Base-by-base conservation (phyloP, 805 yeast species). In the Saccharomyces cerevisiae region DNA sequence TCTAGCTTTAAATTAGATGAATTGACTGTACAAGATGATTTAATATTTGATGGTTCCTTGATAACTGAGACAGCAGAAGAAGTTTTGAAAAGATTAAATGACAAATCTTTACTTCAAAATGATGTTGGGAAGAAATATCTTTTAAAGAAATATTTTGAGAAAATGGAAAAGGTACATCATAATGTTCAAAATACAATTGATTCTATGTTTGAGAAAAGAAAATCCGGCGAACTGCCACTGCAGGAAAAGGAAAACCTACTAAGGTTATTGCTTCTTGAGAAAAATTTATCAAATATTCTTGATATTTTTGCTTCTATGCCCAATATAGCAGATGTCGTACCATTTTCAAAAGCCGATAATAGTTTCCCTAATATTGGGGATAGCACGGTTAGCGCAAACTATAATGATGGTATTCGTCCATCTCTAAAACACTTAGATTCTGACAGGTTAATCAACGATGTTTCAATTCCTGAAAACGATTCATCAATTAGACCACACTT, bases 241-340 rank as follows among this genome's bases (percentile, higher is more conserved):
- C 83, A 84, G 59, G 95, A 90, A 36, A 87, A 87, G 66, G 96
- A 89, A 65, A 78, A 86, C 21, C 71, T 89, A 46, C 73, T 89
- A 31, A 74, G 91, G 58, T 76, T 88, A 55, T 76, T 85, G 49
- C 80, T 85, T 54, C 73, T 89, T 60, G 90, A 86, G 62, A 80
- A 85, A 17, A 83, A 89, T 9, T 73, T 89, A 53, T 79, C 79
- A 47, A 84, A 84, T 62, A 75, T 79, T 27, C 58, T 76, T 30
- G 75, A 72, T 49, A 62, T 74, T 27, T 70, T 75, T 46, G 56
- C 67, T 8, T 57, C 59, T 27, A 55, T 61, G n/a, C 70, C 70
- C 13, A 61, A 61, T 32, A 58, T 63, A 24, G 52, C 57, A 49
- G 48, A 61, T 52, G 50, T 59, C 24, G 53, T 43, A 8, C 53